Base-by-base conservation (phyloP, 1,284 basidiomycete genomes). In the Cerioporus squamosus region DNA sequence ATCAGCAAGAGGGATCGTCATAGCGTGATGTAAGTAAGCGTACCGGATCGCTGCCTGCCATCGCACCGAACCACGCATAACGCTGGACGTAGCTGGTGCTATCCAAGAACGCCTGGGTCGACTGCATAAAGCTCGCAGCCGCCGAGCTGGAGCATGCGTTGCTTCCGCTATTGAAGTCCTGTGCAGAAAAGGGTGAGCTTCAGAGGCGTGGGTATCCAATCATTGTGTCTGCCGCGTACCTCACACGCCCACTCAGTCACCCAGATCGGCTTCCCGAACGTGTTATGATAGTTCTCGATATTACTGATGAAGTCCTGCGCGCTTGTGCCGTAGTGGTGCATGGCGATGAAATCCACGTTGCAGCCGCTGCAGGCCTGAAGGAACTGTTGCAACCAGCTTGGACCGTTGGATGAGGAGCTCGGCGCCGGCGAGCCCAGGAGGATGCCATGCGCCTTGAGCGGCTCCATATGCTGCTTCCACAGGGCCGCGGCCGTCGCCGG, bases 181-280 rank as follows among this genome's bases (percentile, higher is more conserved):
- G 29, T 5, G 6, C 10, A 17, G 17, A 20, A 10, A 17, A 43
- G 9, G n/a, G 18, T 15, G n/a, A 22, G 22, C n/a, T 43, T 20
- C 22, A 43, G 17, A n/a, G n/a, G n/a, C n/a, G n/a, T n/a, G n/a
- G n/a, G n/a, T n/a, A n/a, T n/a, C n/a, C n/a, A 20, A 18, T 20
- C 40, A 9, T 20, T 17, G 33, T 17, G 33, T 36, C 20, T 15
- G 12, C 23, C 45, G 29, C 67, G 29, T 61, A 85, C 85, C 74
- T 84, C 77, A 74, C 82, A 83, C 61, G 85, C 87, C 67, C 81
- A 83, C 69, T 92, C 91, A 6, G 89, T 91, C 47, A 88, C 71
- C 81, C 77, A 81, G 52, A 93, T 76, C 12, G 75, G 75, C 54
- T 72, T 66, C 17, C 22, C 33, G 17, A 85, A 91, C 0, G 75